A percentile compares a stretch with the other conserved stretches of the same genome.
phyloP scores from a whole-genome alignment of 106 monocot species.

The Dioscorea dumetorum region DNA sequence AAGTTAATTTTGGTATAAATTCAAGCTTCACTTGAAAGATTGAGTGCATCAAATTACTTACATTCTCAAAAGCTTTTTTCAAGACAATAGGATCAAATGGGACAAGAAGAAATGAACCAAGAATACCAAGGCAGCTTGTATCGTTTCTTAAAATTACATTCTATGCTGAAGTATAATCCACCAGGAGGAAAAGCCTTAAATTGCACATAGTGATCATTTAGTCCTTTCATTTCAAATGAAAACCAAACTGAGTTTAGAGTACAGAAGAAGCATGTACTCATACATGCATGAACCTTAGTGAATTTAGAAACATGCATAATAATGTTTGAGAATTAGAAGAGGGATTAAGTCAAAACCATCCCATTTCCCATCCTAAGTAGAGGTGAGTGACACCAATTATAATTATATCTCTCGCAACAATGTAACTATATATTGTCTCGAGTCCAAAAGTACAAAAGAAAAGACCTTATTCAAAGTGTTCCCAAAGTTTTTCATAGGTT shows the following conservation, averaged over 20 bases:
- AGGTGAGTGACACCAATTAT: conserved; percentile 56
- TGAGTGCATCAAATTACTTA: conserved; percentile 12
- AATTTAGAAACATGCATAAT: background rate
- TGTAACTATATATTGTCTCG: conserved; percentile 36
- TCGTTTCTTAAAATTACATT: conserved; percentile 31
- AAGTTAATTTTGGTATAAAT: background rate
- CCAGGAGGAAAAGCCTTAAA: conserved; percentile 53
- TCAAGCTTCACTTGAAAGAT: background rate
- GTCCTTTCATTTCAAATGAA: conserved; percentile 51
- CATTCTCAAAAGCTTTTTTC: conserved; percentile 55
- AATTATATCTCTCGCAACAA: conserved; percentile 54
- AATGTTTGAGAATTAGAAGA: background rate
- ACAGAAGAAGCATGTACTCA: background rate
- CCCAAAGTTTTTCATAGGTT: conserved; percentile 34
- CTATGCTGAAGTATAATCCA: conserved; percentile 39
- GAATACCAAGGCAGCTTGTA: conserved; percentile 40
- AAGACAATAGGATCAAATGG: conserved; percentile 46
- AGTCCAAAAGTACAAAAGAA: conserved; percentile 57
- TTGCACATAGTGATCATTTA: conserved; percentile 50
- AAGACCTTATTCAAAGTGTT: conserved; percentile 49
- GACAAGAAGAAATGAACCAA: conserved; percentile 25
- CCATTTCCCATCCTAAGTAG: conserved; percentile 62
- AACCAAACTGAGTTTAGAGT: conserved; percentile 40
- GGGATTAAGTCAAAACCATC: conserved; percentile 23
- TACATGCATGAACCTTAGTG: background rate